Evolutionary conservation across 73 alveolate species (phyloP), one percentile per base, ranked within the genome.

Genomic region (Stentor roeselii): DNA sequence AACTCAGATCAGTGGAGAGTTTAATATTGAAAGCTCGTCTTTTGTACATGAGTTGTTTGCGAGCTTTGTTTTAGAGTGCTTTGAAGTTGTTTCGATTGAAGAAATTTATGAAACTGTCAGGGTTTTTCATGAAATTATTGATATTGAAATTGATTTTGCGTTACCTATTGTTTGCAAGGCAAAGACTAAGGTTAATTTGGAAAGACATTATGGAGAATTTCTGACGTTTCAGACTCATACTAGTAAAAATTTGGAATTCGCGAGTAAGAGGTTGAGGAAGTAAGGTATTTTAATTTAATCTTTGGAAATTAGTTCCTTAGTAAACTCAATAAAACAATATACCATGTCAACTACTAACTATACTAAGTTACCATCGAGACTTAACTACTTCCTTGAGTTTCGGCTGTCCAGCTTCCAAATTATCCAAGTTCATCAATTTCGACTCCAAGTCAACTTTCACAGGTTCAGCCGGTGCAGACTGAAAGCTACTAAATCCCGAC

Each of bases 371-470:
- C 67, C 67, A 50, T 50, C 67, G 6, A 11, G 67, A 50, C 67
- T 50, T 50, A 50, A 50, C 67, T 11, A 50, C 67, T 50, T 50
- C 67, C 21, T 50, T 21, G 6, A 21, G 67, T 50, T 50, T 50
- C 21, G 80, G 80, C 80, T 67, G 80, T 1, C 37, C 80, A 67
- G 37, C 41, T 32, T 67, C 50, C n/a, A 67, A 32, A 67, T 67
- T 34, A 32, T 67, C 80, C 21, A 67, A 40, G 42, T 67, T 67
- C 37, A 67, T 30, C 21, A 67, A 34, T 67, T 67, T 67, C 34
- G 80, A 21, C 2, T 67, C 80, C 21, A 67, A 40, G 34, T 67
- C 80, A 21, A 21, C 42, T 21, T 32, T 21, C 0, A 21, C 41
- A 14, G 0, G 50, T 21, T n/a, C 41, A 0, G 14, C 80, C 21